A percentile compares a stretch with the other conserved stretches of the same genome.
Evolutionary conservation across 495 filamentous ascomycete genomes (phyloP).

Genomic region (Xylaria longipes): DNA sequence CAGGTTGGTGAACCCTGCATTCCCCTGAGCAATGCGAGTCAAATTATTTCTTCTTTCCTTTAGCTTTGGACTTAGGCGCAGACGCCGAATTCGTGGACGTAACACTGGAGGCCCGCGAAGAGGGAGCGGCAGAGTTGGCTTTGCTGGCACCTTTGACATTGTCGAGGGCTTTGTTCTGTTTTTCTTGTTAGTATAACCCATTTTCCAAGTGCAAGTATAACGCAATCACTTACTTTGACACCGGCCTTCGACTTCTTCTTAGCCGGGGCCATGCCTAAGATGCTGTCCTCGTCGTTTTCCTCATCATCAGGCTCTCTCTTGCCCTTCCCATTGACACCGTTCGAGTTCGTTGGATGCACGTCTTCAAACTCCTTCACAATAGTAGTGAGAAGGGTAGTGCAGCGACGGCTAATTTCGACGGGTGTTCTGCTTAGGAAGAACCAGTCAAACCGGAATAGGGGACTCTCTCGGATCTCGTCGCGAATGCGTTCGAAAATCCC

Average conservation of each 20-base stretch:
- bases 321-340: conserved; percentile 72
- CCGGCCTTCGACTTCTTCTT: conserved; percentile 90
- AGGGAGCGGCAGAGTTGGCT: conserved; percentile 61
- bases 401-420: conserved; percentile 87
- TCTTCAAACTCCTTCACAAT: conserved; percentile 93
- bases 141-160: conserved; percentile 65
- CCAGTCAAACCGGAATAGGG: conserved; percentile 98
- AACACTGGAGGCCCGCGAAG: conserved; percentile 61
- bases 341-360: conserved; percentile 56
- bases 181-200: conserved; percentile 31
- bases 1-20: background rate
- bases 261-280: conserved; percentile 73
- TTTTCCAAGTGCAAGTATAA: background rate
- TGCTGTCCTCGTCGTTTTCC: conserved; percentile 82
- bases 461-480: conserved; percentile 91
- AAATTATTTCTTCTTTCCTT: conserved; percentile 62
- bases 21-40: background rate
- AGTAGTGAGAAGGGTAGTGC: conserved; percentile 92
- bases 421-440: conserved; percentile 96
- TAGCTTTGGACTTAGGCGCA: conserved; percentile 52
- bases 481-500: conserved; percentile 84
- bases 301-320: conserved; percentile 77
- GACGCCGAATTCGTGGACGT: conserved; percentile 53
- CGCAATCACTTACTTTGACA: conserved; percentile 61
- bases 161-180: conserved; percentile 68